phyloP scores from a whole-genome alignment of 768 basidiomycete species.

The Floccularia luteovirens region DNA sequence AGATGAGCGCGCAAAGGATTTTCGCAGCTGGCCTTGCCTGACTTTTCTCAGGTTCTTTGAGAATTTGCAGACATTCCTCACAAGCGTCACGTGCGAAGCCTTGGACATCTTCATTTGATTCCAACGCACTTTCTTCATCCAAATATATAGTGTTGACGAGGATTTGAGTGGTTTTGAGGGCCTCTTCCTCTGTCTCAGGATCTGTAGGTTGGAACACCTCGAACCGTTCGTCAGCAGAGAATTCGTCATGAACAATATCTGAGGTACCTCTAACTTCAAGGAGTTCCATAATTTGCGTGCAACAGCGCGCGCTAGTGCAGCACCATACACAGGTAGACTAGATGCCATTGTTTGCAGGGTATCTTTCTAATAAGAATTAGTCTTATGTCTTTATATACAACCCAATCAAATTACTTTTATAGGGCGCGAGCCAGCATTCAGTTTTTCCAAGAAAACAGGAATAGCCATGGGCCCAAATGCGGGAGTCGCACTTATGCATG shows the following conservation, averaged over 20 bases:
- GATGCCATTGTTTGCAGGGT: slow-evolving; percentile 68
- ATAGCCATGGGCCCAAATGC: slow-evolving; percentile 79
- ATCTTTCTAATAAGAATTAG: slow-evolving; percentile 54
- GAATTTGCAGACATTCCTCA: slow-evolving; percentile 69
- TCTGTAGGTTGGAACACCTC: slow-evolving; percentile 95
- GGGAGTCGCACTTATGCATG: slow-evolving; percentile 73
- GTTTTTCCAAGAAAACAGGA: slow-evolving; percentile 87
- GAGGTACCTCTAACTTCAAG: slow-evolving; percentile 76
- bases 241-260: background rate
- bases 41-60: slow-evolving; percentile 90
- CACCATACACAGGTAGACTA: slow-evolving; percentile 84
- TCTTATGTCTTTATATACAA: background rate
- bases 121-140: slow-evolving; percentile 28
- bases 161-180: slow-evolving; percentile 61
- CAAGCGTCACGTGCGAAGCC: slow-evolving; percentile 70
- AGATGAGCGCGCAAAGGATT: slow-evolving; percentile 68
- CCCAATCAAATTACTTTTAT: slow-evolving; percentile 61
- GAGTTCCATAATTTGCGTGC: slow-evolving; percentile 85
- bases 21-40: slow-evolving; percentile 86
- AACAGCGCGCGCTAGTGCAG: slow-evolving; percentile 45
- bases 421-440: slow-evolving; percentile 69
- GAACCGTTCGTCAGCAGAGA: background rate
- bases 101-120: slow-evolving; percentile 32
- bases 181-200: slow-evolving; percentile 59
- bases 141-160: slow-evolving; percentile 73